Percentiles rank a stretch among this genome's conserved stretches.
phyloP scores from a whole-genome alignment of 306 rosid species.

The Cucumis hystrix region DNA sequence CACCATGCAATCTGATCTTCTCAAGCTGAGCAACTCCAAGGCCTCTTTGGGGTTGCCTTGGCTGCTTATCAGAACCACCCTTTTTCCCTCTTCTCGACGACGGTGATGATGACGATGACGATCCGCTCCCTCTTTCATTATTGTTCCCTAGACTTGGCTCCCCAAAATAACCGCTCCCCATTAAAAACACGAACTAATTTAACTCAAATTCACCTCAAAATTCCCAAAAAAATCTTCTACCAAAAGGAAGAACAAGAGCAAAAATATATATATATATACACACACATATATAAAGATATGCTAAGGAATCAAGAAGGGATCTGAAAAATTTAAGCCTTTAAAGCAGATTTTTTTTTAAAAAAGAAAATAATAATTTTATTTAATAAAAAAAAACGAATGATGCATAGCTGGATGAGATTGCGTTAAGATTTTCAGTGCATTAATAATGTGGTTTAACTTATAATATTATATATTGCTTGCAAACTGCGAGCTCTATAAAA shows the following conservation, averaged over 20 bases:
- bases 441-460: conserved; percentile 14
- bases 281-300: not conserved
- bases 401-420: conserved; percentile 4
- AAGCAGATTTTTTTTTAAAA: not conserved
- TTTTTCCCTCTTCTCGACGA: conserved; percentile 70
- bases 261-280: not conserved
- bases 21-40: conserved; percentile 97
- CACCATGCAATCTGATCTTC: conserved; percentile 94
- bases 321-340: not conserved
- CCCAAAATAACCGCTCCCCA: conserved; percentile 72
- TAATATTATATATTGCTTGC: not conserved
- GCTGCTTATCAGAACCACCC: conserved; percentile 75
- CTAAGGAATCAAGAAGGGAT: not conserved
- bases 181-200: not conserved
- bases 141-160: conserved; percentile 55
- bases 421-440: conserved; percentile 66
- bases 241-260: not conserved
- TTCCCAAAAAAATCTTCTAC: not conserved
- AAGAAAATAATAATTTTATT: not conserved
- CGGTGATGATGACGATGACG: conserved; percentile 24
- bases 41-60: conserved; percentile 97
- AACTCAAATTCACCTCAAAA: not conserved
- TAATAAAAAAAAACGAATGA: not conserved
- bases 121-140: conserved; percentile 29
- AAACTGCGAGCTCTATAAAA: conserved; percentile 19